A percentile compares a stretch with the other conserved stretches of the same genome.
Evolutionary conservation across 805 yeast genomes (phyloP).

Genomic region (Deakozyma indianensis): DNA sequence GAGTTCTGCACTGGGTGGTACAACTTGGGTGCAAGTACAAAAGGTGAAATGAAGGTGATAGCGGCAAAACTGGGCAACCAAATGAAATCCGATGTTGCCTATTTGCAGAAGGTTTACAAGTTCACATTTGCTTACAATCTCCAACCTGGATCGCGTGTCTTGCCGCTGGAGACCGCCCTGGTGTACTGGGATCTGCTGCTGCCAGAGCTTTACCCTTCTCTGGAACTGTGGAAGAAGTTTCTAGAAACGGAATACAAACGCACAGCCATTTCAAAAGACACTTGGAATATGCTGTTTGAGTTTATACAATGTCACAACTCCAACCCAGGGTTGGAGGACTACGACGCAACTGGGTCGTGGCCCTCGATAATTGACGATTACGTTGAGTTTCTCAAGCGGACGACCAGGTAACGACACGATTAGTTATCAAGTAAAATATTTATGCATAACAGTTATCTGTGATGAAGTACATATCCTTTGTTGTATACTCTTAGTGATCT

Average conservation of each 20-base stretch:
- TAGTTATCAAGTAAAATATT: too few species aligned
- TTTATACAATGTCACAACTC: constrained; percentile 35
- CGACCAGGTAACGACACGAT: background rate
- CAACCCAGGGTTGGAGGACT: constrained; percentile 41
- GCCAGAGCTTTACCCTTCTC: constrained; percentile 21
- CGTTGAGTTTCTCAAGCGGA: constrained; percentile 36
- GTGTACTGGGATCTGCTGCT: constrained; percentile 71
- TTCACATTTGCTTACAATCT: constrained; percentile 56
- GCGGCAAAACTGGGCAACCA: constrained; percentile 22
- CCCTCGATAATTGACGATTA: constrained; percentile 79
- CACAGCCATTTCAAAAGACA: constrained; percentile 48
- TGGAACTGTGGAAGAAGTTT: constrained; percentile 41
- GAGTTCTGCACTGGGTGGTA: constrained; percentile 50
- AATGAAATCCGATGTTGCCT: constrained; percentile 24
- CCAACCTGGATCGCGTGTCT: constrained; percentile 42
- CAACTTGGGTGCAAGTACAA: constrained; percentile 17
- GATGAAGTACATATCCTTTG: too few species aligned
- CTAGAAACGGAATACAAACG: constrained; percentile 26
- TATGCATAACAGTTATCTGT: too few species aligned
- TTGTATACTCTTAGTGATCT: too few species aligned
- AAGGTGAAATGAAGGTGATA: constrained; percentile 34
- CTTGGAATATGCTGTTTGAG: constrained; percentile 72
- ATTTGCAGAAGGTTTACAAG: constrained; percentile 46
- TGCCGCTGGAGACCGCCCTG: constrained; percentile 46
- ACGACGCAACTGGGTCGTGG: constrained; percentile 83